Base-by-base conservation (phyloP, 2,329 filamentous ascomycete genomes). In the Zymoseptoria passerinii region DNA sequence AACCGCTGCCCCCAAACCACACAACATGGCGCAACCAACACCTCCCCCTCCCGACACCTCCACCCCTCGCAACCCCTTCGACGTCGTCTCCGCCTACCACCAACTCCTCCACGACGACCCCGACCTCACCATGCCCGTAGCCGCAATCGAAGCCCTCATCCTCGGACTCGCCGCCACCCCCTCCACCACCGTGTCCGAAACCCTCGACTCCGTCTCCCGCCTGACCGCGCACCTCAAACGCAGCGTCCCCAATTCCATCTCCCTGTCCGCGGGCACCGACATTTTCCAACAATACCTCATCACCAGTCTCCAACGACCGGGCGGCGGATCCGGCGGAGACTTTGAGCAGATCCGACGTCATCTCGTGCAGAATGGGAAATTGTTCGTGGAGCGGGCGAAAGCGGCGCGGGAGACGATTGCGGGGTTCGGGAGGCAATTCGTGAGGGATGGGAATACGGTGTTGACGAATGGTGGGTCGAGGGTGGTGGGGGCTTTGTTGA, bases 241-340 rank as follows among this genome's bases (percentile, higher is more conserved):
- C 58, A 84, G 86, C 19, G 87, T 95, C 55, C 81, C 87, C 7
- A 97, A 99, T 76, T 89, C 92, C 13, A 89, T 97, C 58, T 92
- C 92, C 4, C 84, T 97, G 16, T 91, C 89, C 53, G 94, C 95
- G 57, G 94, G 94, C 68, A 96, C 92, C 60, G 92, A 96, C 73
- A 84, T 97, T 59, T 97, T 99, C 79, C 89, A 94, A 73, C 88
- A 92, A 72, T 97, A 95, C 75, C 84, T 99, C 66, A 87, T 96
- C 68, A 85, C 86, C 58, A 90, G 82, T 19, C 73, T 87, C 66
- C 81, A 85, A 71, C 74, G 80, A 61, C 78, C 59, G 16, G 50
- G 61, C 29, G 71, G 79, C 6, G 78, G 78, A 20, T 75, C 75
- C 8, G 80, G 79, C 8, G 80, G 79, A n/a, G 86, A 88, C 70